Evolutionary conservation across 2,329 filamentous ascomycete genomes (phyloP).

Genomic region (Aspergillus brunneoviolaceus): DNA sequence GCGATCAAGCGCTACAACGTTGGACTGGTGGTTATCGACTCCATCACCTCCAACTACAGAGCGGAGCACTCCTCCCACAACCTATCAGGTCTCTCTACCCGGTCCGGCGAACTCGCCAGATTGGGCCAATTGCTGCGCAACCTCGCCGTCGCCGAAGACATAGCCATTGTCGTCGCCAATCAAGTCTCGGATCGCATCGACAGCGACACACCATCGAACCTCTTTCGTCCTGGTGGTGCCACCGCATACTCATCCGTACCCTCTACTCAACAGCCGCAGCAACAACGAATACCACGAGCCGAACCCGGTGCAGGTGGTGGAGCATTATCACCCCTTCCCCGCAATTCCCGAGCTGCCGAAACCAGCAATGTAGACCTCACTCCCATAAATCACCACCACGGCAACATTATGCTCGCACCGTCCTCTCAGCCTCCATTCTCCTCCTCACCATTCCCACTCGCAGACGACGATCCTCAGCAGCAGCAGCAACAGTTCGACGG

Average conservation of each 20-base stretch:
- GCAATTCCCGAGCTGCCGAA: conserved; percentile 10
- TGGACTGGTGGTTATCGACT: conserved; percentile 84
- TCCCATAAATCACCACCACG: conserved; percentile 11
- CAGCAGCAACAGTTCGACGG: conserved; percentile 25
- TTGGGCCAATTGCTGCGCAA: conserved; percentile 72
- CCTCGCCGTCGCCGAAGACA: conserved; percentile 69
- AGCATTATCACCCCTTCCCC: conserved; percentile 23
- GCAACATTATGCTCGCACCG: conserved; percentile 7
- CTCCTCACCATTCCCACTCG: conserved; percentile 29
- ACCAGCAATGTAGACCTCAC: conserved; percentile 17
- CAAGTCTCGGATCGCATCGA: conserved; percentile 89
- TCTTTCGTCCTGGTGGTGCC: conserved; percentile 7
- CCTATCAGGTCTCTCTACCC: conserved; percentile 63
- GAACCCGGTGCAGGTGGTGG: conserved; percentile 16
- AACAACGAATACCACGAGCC: conserved; percentile 12
- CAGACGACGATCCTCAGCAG: conserved; percentile 26
- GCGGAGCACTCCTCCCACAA: conserved; percentile 63
- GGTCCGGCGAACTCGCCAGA: conserved; percentile 73
- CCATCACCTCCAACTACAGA: conserved; percentile 91
- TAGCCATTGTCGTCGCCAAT: conserved; percentile 90
- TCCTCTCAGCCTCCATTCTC: conserved; percentile 29
- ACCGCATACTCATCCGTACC: conserved; percentile 12
- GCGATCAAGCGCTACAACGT: conserved; percentile 73
- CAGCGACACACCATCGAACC: conserved; percentile 18
- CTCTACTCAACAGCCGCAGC: conserved; percentile 14